Evolutionary conservation across 139 green algal genomes (phyloP).

Genomic region (Picochlorum sp.): DNA sequence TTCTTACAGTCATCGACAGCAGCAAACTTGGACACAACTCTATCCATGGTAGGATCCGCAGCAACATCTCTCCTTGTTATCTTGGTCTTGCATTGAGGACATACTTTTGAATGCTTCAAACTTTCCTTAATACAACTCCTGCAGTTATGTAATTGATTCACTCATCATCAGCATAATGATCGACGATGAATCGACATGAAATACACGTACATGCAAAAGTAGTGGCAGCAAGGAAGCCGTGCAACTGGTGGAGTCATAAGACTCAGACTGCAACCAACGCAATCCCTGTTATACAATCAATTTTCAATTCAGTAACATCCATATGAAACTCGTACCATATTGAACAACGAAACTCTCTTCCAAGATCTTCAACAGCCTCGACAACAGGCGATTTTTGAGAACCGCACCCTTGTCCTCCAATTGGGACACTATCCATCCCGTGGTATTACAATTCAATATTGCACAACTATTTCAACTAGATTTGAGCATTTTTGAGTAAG

Average conservation of each 20-base stretch:
- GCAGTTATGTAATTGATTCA: neutral
- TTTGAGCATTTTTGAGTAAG: too few relatives aligned
- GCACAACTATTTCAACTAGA: too few relatives aligned
- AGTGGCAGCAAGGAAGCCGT: constrained; percentile 40
- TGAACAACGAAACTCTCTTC: constrained; percentile 1
- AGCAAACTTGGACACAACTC: constrained; percentile 12
- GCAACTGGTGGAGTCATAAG: constrained; percentile 19
- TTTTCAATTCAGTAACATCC: neutral
- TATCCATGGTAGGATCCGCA: constrained; percentile 28
- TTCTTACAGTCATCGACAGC: constrained; percentile 6
- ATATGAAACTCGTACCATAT: neutral
- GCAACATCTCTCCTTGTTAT: constrained; percentile 18
- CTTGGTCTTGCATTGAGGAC: constrained; percentile 29
- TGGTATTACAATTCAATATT: too few relatives aligned
- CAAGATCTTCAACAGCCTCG: neutral
- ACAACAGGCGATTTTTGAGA: neutral
- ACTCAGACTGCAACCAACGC: neutral
- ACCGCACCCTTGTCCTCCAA: neutral
- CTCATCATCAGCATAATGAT: too few relatives aligned
- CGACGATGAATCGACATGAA: neutral
- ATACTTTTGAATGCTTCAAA: constrained; percentile 15
- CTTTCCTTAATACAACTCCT: constrained; percentile 29
- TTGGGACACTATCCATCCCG: neutral
- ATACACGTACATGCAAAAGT: constrained; percentile 38
- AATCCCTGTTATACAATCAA: neutral